Conservation (phyloP, 164 flowering plant genomes). For the Aristolochia contorta region DNA sequence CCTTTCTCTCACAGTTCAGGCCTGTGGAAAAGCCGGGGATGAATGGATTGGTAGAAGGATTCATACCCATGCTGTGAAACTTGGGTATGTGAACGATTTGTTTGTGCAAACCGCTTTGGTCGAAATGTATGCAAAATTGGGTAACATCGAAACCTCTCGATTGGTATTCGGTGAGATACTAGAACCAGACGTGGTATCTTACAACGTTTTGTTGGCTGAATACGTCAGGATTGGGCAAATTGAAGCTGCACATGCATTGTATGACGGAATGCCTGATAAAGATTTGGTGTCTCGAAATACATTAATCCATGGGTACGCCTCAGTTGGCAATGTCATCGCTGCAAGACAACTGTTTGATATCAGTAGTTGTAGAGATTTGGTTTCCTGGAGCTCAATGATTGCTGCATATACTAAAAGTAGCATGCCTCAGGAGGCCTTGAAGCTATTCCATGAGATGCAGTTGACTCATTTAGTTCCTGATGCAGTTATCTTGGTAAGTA, state of each 20-base stretch:
- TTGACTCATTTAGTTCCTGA: slow-evolving; percentile 19
- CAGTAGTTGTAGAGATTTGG: no score
- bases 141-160: slow-evolving; percentile 16
- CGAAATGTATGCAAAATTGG: slow-evolving; percentile 28
- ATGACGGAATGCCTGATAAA: slow-evolving; percentile 24
- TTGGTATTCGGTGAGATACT: slow-evolving; percentile 20
- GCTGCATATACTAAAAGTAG: slow-evolving; percentile 16
- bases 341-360: slow-evolving; percentile 23
- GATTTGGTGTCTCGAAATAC: slow-evolving; percentile 33
- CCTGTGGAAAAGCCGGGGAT: slow-evolving; percentile 22
- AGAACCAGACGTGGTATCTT: slow-evolving; percentile 23
- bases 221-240: slow-evolving; percentile 20
- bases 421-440: slow-evolving; percentile 21
- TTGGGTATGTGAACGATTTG: slow-evolving; percentile 28
- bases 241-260: slow-evolving; percentile 13
- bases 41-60: slow-evolving; percentile 11
- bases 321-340: slow-evolving; percentile 12
- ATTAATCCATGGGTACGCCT: slow-evolving; percentile 29
- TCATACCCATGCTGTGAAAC: slow-evolving; percentile 24
- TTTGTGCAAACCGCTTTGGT: slow-evolving; percentile 35
- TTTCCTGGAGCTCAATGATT: slow-evolving; percentile 29
- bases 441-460: slow-evolving; percentile 26
- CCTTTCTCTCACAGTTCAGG: slow-evolving; percentile 27
- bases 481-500: slow-evolving; percentile 23
- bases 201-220: slow-evolving; percentile 24